phyloP scores from a whole-genome alignment of 768 basidiomycete species.

The Amanita inopinata region DNA sequence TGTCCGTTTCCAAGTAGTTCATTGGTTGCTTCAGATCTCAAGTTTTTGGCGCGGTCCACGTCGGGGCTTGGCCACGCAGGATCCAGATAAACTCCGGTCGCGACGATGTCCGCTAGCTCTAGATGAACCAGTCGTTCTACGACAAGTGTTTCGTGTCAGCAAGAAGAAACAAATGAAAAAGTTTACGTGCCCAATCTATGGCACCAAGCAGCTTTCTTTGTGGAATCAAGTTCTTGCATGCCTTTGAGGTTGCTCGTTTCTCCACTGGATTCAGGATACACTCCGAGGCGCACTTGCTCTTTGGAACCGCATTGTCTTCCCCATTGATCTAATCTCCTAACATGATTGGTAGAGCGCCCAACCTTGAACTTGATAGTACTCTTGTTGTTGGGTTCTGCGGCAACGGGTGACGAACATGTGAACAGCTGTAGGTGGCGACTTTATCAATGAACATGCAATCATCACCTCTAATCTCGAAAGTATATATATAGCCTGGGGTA shows the following conservation, averaged over 20 bases:
- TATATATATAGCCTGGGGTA: conserved; percentile 70
- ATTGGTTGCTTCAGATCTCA: conserved; percentile 18
- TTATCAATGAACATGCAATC: too few species aligned
- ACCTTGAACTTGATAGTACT: conserved; percentile 62
- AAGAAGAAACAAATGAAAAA: not conserved
- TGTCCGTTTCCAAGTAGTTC: conserved; percentile 14
- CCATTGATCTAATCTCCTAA: conserved; percentile 71
- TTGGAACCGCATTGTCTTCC: conserved; percentile 73
- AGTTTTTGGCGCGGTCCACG: conserved; percentile 13
- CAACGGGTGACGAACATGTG: conserved; percentile 1
- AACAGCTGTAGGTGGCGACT: too few species aligned
- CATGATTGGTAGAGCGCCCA: conserved; percentile 66
- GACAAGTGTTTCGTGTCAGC: not conserved
- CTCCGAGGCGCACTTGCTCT: conserved; percentile 63
- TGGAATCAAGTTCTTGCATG: conserved; percentile 7
- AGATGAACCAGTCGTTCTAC: conserved; percentile 70
- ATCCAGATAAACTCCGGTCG: conserved; percentile 51
- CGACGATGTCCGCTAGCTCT: conserved; percentile 62
- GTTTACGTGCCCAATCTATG: conserved; percentile 48
- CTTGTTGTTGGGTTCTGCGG: conserved; percentile 17
- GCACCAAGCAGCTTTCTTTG: conserved; percentile 52
- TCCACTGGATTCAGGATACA: conserved; percentile 53
- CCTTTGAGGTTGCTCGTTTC: conserved; percentile 25
- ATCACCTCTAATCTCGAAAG: conserved; percentile 68
- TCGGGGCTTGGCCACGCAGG: conserved; percentile 32